These are phyloP conservation scores for Fusarium sp. DNA, from an alignment of 2,329 filamentous ascomycete genomes.

Conservation along the genomic window DNA sequence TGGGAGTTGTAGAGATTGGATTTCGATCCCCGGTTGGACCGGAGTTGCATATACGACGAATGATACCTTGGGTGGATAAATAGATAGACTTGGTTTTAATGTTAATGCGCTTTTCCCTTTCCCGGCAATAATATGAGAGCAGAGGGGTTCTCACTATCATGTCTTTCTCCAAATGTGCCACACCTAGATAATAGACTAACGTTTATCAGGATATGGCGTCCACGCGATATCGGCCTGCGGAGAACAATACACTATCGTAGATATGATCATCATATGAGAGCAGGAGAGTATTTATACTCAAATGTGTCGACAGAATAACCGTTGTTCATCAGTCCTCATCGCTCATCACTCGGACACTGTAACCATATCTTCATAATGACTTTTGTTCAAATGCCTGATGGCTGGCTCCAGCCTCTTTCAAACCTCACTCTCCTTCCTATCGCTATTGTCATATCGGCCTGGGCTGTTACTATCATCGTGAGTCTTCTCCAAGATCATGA, in stretches of 20 bases:
- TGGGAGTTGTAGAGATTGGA: conserved; percentile 53
- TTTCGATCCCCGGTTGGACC: conserved; percentile 4
- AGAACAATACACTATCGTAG: conserved; percentile 13
- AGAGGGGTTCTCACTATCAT: conserved; percentile 12
- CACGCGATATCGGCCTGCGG: conserved; percentile 37
- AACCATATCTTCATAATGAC: background rate
- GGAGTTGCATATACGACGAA: conserved; percentile 41
- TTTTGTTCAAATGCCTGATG: background rate
- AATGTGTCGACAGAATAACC: background rate
- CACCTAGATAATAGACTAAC: conserved; percentile 7
- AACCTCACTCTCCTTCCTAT: conserved; percentile 21
- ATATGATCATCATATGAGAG: background rate
- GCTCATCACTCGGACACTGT: too few species aligned
- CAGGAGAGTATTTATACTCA: background rate
- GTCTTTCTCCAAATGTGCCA: conserved; percentile 17
- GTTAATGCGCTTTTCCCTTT: conserved; percentile 44
- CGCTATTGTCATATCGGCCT: conserved; percentile 18
- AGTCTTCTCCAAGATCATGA: background rate
- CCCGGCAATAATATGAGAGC: conserved; percentile 18
- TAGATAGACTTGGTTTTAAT: conserved; percentile 35
- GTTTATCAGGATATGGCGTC: conserved; percentile 12
- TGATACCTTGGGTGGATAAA: conserved; percentile 41
- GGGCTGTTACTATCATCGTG: conserved; percentile 21
- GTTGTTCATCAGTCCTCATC: background rate
- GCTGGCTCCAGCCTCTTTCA: conserved; percentile 6